Base-by-base conservation (phyloP, 176 grass and related monocot genomes). In the Oryza longistaminata region DNA sequence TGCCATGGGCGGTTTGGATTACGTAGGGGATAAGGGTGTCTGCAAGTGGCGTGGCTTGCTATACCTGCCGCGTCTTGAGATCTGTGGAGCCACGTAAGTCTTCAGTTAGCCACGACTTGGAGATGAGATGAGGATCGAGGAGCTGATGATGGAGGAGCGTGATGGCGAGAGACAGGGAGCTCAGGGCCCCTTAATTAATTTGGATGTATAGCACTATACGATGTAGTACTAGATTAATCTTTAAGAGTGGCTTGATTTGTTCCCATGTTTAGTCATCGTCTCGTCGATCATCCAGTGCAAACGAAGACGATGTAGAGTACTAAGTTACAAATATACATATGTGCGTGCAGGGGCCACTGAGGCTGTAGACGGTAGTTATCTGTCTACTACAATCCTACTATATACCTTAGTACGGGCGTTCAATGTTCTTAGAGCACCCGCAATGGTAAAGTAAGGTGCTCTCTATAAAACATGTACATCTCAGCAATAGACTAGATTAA, bases 81-180 rank as follows among this genome's bases (percentile, higher is more conserved):
- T 80, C 31, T 4, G 17, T 21, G 76, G 9, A 79, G n/a, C 61
- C 1, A 75, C 62, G 42, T 46, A 77, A 49, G 27, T 65, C 46
- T 53, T 70, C 45, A 10, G 6, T 6, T 26, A 24, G 37, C 71
- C 48, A 44, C 77, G 40, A 14, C 5, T 43, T 87, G 68, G 69
- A 65, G 85, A 81, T 81, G 69, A 50, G 77, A 74, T 81, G 68
- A 73, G 69, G 74, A 52, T 26, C 4, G 2, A 27, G 11, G 42
- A 53, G 16, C 21, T 61, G 55, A 61, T 61, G 19, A 9, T 22
- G 55, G 27, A 40, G 1, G 48, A 12, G 10, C 19, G 1, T 27
- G 66, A 44, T 2, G 0, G 31, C 1, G 82, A 76, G 58, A 16
- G 12, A 24, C 4, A 11, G 25, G 9, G 3, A 17, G 46, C 79